These are phyloP conservation scores for Achaetomium macrosporum DNA, from an alignment of 2,329 filamentous ascomycete genomes.

Conservation along the genomic window DNA sequence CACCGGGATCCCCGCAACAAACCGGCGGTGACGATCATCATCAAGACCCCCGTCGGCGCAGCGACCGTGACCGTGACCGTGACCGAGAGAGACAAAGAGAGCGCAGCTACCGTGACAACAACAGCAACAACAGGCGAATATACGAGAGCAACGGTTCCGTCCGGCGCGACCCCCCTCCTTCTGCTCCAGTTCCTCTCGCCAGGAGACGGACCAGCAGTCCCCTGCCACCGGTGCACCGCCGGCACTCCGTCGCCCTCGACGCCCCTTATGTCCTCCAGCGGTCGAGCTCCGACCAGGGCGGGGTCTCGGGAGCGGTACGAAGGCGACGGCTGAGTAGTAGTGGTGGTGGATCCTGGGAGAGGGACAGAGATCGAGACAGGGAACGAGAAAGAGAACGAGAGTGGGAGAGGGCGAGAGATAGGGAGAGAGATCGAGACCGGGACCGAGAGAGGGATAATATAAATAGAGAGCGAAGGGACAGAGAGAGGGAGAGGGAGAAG, in stretches of 20 bases:
- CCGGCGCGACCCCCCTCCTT: constrained; percentile 1
- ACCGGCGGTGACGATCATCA: not conserved
- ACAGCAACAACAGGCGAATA: not conserved
- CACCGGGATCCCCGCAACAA: not conserved
- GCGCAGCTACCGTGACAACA: not conserved
- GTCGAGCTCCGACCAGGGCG: not conserved
- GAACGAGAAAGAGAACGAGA: not conserved
- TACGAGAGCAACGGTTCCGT: constrained; percentile 7
- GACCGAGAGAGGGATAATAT: not conserved
- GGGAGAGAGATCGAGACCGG: not conserved
- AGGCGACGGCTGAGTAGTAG: not conserved
- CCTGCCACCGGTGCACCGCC: not conserved
- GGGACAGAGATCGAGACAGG: constrained; percentile 10
- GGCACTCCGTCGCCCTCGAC: not conserved
- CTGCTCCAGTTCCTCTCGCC: not conserved
- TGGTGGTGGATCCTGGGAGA: not conserved
- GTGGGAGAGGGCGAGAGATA: not conserved
- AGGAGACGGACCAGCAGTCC: not conserved
- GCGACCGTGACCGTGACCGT: not conserved
- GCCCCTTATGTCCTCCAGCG: not conserved
- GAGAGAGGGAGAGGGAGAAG: not conserved
- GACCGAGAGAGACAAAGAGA: not conserved
- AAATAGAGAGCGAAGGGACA: not conserved
- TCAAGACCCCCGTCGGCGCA: not conserved
- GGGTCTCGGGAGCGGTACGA: too few relatives aligned